phyloP scores from a whole-genome alignment of 2,329 filamentous ascomycete species.

The Zasmidium cellare region DNA sequence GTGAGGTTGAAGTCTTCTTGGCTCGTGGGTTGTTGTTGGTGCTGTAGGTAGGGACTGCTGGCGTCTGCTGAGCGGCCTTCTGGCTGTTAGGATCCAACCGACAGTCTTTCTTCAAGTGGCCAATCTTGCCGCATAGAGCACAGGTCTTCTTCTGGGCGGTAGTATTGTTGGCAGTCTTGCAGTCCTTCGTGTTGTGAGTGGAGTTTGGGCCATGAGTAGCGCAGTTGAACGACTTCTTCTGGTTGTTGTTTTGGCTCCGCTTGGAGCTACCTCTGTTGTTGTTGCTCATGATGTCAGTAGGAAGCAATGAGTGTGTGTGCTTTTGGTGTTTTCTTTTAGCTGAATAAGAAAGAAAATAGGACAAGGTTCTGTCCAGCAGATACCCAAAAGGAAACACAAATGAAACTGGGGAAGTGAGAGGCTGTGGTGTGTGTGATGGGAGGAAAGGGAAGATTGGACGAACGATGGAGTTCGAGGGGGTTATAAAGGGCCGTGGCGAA shows the following conservation, averaged over 20 bases:
- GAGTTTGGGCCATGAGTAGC: neutral
- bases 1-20: neutral
- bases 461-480: neutral
- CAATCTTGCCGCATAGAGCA: neutral
- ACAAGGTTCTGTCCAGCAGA: constrained; percentile 13
- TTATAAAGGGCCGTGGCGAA: neutral
- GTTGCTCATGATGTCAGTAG: neutral
- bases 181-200: neutral
- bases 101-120: constrained; percentile 1
- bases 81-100: neutral
- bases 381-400: constrained; percentile 9
- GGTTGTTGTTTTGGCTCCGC: neutral
- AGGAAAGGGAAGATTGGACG: neutral
- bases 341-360: neutral
- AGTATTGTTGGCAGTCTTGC: neutral
- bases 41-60: neutral
- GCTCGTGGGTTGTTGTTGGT: neutral
- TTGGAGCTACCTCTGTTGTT: neutral
- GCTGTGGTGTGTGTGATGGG: constrained; percentile 3
- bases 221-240: neutral
- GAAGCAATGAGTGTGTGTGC: neutral
- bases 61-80: too few species aligned
- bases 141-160: neutral
- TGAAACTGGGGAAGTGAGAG: constrained; percentile 6
- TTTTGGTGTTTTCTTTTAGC: neutral